A percentile compares a stretch with the other conserved stretches of the same genome.
Conservation (phyloP, 139 green algal species). For the Mesotaenium endlicherianum region DNA sequence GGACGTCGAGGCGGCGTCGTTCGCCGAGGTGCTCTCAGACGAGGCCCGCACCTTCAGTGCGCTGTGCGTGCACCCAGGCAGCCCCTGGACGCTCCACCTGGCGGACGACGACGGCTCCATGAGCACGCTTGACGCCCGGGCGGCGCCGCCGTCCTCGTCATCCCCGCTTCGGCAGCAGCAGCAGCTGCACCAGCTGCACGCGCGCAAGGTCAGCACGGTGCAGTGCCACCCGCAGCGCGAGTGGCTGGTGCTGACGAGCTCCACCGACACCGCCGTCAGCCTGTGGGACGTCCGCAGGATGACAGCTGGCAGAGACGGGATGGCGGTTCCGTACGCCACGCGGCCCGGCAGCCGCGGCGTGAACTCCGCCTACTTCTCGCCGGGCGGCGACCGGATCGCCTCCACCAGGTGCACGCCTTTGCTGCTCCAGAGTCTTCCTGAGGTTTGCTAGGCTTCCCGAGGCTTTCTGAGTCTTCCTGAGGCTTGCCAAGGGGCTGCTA, state of each 20-base stretch:
- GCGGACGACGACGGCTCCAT: background rate
- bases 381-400: background rate
- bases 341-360: background rate
- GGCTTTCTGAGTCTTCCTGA: too few relatives aligned
- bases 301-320: background rate
- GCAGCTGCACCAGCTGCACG: conserved; percentile 12
- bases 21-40: background rate
- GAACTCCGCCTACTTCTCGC: conserved; percentile 22
- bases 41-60: background rate
- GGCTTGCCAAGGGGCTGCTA: too few relatives aligned
- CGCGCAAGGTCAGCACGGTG: background rate
- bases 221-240: background rate
- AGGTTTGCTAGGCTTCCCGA: background rate
- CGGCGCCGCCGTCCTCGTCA: too few relatives aligned
- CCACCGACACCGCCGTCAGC: background rate
- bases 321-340: background rate
- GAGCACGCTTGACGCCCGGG: background rate
- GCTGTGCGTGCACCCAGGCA: too few relatives aligned
- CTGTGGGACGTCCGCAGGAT: conserved; percentile 4
- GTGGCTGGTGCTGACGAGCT: background rate
- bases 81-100: background rate
- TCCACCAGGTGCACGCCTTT: background rate
- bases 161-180: too few relatives aligned
- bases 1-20: background rate
- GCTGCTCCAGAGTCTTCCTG: background rate